Conservation (phyloP, 164 flowering plant genomes). For the Stephania yunnanensis region DNA sequence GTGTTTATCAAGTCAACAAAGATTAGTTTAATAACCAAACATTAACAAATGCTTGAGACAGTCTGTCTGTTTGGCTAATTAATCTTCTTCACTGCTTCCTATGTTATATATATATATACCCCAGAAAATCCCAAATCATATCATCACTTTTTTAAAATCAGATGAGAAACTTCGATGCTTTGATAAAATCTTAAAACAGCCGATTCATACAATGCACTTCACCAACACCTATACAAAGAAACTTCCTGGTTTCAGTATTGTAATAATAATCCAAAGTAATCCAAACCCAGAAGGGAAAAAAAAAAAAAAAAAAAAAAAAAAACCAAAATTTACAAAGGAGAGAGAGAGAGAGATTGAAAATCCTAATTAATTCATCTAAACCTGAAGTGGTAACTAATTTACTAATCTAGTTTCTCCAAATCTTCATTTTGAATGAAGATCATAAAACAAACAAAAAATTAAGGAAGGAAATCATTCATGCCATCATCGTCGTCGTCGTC, state of each 20-base stretch:
- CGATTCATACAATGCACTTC: neutral
- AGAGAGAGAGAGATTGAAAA: neutral
- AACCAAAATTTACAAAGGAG: neutral
- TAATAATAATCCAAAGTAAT: neutral
- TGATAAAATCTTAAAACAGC: neutral
- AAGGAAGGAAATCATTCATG: constrained; percentile 2
- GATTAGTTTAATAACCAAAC: neutral
- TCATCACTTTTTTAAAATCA: neutral
- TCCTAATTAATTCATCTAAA: neutral
- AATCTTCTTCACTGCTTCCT: neutral
- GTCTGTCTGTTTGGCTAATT: neutral
- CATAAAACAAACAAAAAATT: neutral
- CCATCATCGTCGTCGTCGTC: neutral
- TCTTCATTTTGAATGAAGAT: neutral
- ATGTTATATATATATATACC: neutral
- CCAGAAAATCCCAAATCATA: neutral
- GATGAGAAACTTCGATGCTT: neutral
- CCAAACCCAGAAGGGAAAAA: neutral
- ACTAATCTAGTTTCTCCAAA: neutral
- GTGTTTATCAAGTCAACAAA: neutral
- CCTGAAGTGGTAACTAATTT: neutral
- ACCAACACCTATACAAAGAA: neutral
- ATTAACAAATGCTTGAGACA: neutral
- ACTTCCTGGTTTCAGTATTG: neutral
- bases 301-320: neutral